phyloP scores from a whole-genome alignment of 2,329 filamentous ascomycete species.

The Gnomoniopsis sp. region DNA sequence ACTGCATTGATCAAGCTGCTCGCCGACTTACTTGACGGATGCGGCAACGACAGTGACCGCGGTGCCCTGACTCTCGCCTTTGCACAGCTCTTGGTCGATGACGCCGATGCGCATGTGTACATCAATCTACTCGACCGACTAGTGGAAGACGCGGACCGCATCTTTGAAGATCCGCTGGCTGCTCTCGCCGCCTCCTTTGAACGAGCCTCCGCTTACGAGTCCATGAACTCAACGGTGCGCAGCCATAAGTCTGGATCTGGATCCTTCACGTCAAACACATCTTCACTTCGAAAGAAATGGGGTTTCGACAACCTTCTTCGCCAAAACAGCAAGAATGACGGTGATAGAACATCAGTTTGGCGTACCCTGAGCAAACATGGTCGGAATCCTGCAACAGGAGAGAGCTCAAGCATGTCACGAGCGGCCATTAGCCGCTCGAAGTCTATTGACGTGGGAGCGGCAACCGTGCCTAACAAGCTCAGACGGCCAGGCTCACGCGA shows the following conservation, averaged over 20 bases:
- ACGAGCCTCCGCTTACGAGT: slow-evolving; percentile 49
- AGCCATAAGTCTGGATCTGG: slow-evolving; percentile 62
- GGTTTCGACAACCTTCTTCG: slow-evolving; percentile 73
- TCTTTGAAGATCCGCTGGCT: slow-evolving; percentile 66
- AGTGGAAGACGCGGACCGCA: slow-evolving; percentile 81
- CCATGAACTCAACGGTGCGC: slow-evolving; percentile 56
- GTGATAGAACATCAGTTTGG: slow-evolving; percentile 76
- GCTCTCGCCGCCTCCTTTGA: slow-evolving; percentile 38
- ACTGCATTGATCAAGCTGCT: slow-evolving; percentile 80
- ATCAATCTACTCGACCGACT: slow-evolving; percentile 86
- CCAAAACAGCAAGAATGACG: slow-evolving; percentile 72
- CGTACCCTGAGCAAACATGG: slow-evolving; percentile 82
- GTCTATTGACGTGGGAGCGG: slow-evolving; percentile 68
- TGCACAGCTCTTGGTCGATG: slow-evolving; percentile 77
- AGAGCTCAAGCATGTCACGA: slow-evolving; percentile 63
- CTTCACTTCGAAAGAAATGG: slow-evolving; percentile 80
- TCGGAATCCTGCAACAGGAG: slow-evolving; percentile 58
- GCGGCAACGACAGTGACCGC: slow-evolving; percentile 85
- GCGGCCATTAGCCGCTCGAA: slow-evolving; percentile 66
- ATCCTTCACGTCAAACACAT: slow-evolving; percentile 80
- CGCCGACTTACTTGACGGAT: slow-evolving; percentile 83
- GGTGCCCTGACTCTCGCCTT: slow-evolving; percentile 86
- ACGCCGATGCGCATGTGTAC: slow-evolving; percentile 74
- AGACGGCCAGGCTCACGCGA: slow-evolving; percentile 56
- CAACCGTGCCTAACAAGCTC: slow-evolving; percentile 44